Base-by-base conservation (phyloP, 164 flowering plant genomes). In the Sextonia rubra region DNA sequence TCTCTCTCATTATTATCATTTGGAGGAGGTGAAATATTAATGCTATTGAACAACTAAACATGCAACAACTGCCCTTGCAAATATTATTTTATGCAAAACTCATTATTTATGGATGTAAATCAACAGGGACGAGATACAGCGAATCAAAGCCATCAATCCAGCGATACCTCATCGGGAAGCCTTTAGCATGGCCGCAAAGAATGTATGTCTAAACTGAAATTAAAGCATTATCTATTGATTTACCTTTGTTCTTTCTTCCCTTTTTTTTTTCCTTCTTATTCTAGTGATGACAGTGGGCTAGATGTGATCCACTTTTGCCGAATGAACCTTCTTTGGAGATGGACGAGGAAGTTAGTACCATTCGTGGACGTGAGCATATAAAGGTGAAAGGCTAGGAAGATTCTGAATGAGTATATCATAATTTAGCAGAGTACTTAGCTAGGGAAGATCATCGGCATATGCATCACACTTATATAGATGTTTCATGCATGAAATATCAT, bases 101-200 rank as follows among this genome's bases (percentile, higher is more conserved):
- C 60, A 56, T 4, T n/a, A 56, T 56, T 3, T 56, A 17, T 56
- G 22, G 22, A 12, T 37, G 44, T 37, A 52, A 52, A 12, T 71
- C 52, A 15, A 30, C 71, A 93, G 98, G 83, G 98, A 93, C 82
- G 98, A 93, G 85, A 93, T 93, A 52, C 95, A 91, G 75, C 87
- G 97, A 48, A 88, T 93, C 77, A 93, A 93, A 80, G 87, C 91
- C 1, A 91, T 89, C 47, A 87, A 88, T 44, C 98, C 98, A 1
- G 90, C 89, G 70, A 90, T 90, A 44, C 86, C 89, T 12, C 98
- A 93, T 30, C 79, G 98, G n/a, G 97, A 91, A 79, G 98, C 98
- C 66, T 93, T 93, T 69, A 93, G 98, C 78, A 72, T 88, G 0
- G 98, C 98, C 22, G 94, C 98, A 0, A 93, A 93, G 80, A 91